Conservation (phyloP, 2,329 filamentous ascomycete genomes). For the Phialophora tarda region DNA sequence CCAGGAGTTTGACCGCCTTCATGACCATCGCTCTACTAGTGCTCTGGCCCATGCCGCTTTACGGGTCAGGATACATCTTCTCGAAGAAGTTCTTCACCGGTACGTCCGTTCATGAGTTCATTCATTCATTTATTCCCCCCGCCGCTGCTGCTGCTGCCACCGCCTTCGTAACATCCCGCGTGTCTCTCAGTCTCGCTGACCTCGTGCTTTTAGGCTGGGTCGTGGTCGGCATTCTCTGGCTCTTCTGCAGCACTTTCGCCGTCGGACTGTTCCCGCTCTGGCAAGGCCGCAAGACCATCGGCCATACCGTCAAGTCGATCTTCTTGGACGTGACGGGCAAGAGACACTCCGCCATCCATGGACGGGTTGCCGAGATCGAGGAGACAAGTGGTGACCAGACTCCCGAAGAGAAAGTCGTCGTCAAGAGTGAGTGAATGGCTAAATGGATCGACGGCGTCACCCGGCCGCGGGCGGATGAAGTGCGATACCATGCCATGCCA, state of each 20-base stretch:
- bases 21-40: conserved; percentile 75
- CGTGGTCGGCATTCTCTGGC: conserved; percentile 76
- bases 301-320: conserved; percentile 66
- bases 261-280: conserved; percentile 83
- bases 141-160: too few species aligned
- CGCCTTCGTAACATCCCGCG: neutral
- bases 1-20: conserved; percentile 63
- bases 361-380: conserved; percentile 40
- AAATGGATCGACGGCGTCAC: neutral
- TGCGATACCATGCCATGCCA: too few species aligned
- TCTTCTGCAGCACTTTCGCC: conserved; percentile 72
- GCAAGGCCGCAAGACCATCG: conserved; percentile 74
- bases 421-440: conserved; percentile 35
- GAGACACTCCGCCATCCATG: conserved; percentile 43
- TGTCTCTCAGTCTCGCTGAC: neutral
- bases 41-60: conserved; percentile 93
- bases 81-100: conserved; percentile 76
- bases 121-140: neutral
- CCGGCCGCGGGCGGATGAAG: too few species aligned
- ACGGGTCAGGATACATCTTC: conserved; percentile 81
- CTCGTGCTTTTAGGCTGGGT: conserved; percentile 66
- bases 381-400: conserved; percentile 55
- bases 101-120: conserved; percentile 13
- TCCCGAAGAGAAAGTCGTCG: conserved; percentile 52
- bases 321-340: conserved; percentile 61